Base-by-base conservation (phyloP, 2,329 filamentous ascomycete genomes). In the Drechslerella stenobrocha region DNA sequence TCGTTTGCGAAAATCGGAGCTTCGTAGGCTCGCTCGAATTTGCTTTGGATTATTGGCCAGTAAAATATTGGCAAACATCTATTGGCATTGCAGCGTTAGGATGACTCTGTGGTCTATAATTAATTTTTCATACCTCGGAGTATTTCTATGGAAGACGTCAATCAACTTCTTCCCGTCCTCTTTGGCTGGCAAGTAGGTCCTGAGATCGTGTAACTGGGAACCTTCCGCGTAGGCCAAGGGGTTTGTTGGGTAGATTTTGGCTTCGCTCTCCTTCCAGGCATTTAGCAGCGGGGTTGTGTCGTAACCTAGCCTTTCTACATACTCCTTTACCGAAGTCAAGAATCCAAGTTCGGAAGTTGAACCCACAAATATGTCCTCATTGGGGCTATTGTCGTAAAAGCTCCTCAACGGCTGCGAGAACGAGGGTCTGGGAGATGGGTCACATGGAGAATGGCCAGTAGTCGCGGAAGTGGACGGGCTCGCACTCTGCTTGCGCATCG, bases 311-410 rank as follows among this genome's bases (percentile, higher is more conserved):
- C 47, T 51, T 45, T 69, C 57, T 8, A 69, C 64, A 52, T 63
- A 69, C 42, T 69, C 64, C 23, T 69, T 57, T 18, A 69, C 58
- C 15, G 64, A 69, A 15, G 64, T 53, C 5, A 69, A 23, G 32
- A 69, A 69, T 8, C 64, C 64, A 40, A 63, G 52, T 13, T 57
- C 64, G n/a, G 64, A 69, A 23, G 57, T 63, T 24, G 57, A 57
- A 15, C 64, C 64, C 15, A 69, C 47, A 37, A 69, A 61, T 42
- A 63, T 28, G 30, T 69, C 64, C 15, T 63, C 64, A 11, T 60
- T 58, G 13, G 45, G 26, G 24, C 42, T 58, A n/a, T 28, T 46
- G 28, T 69, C 58, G 37, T 69, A 58, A 18, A 69, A 50, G 37
- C 57, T 48, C 45, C 64, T 37, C 15, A 47, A 13, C n/a, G 64